These are phyloP conservation scores for Fagopyrum tataricum DNA, from an alignment of 148 eudicot genomes.

Conservation along the genomic window DNA sequence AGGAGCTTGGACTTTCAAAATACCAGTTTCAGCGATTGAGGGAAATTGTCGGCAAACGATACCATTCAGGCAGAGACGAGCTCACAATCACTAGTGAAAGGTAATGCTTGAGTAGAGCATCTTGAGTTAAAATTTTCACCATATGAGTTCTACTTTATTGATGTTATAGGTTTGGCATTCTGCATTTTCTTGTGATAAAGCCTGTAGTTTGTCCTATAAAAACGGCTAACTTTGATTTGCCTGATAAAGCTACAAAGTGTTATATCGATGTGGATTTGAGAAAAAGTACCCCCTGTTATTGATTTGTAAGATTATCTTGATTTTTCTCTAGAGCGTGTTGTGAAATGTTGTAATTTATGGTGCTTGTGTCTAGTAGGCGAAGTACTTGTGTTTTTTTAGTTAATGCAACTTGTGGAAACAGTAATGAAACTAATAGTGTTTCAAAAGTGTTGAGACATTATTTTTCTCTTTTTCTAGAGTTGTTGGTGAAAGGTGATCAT, in stretches of 20 bases:
- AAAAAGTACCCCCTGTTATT: background rate
- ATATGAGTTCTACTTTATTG: background rate
- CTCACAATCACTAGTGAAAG: slow-evolving; percentile 93
- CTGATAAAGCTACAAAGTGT: background rate
- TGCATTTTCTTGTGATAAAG: background rate
- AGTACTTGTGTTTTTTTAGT: background rate
- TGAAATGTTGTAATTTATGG: background rate
- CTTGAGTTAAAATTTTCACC: background rate
- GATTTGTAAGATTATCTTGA: background rate
- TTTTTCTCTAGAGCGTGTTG: background rate
- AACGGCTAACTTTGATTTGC: background rate
- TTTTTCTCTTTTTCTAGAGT: background rate
- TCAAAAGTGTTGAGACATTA: background rate
- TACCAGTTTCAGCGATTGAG: slow-evolving; percentile 74
- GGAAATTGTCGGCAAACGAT: slow-evolving; percentile 83
- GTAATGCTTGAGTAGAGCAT: slow-evolving; percentile 23
- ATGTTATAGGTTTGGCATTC: background rate
- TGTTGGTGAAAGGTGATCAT: background rate
- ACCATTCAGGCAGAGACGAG: slow-evolving; percentile 79
- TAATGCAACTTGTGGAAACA: background rate
- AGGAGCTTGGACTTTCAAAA: slow-evolving; percentile 86
- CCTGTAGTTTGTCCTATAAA: background rate
- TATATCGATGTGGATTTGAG: background rate
- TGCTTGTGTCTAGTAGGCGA: background rate
- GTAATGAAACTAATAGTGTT: background rate